Base-by-base conservation (phyloP, 257 asterid species). In the Marsdenia floribunda region DNA sequence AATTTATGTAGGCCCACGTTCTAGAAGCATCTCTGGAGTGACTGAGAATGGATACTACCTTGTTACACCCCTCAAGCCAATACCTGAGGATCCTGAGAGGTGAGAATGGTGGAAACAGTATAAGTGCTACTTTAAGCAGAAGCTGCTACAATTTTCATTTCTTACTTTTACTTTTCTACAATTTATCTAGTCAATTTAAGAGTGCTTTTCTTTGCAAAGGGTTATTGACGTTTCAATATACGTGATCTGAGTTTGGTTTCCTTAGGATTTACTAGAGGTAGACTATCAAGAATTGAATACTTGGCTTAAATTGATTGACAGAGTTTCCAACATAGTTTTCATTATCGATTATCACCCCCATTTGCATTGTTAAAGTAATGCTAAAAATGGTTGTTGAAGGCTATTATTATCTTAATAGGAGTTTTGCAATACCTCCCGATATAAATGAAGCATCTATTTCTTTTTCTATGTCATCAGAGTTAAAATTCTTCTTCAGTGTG, bases 1-100 rank as follows among this genome's bases (percentile, higher is more conserved):
- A 19, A 82, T 92, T 64, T 89, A 80, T 76, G 78, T 95, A 4
- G 98, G 99, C 40, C 98, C 99, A 0, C 98, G 99, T 69, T 95
- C 99, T 26, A 88, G 98, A 84, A 92, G 96, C 87, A 95, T 95
- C 78, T 95, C 98, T 42, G 98, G 98, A 40, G 97, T 95, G 83
- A 90, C 98, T 58, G 98, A 92, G 80, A 95, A 92, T 75, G 99
- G 99, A 77, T 95, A 92, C 86, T 92, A 86, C 69, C 63, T 92
- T 49, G 88, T 95, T 80, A 88, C 93, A 59, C 99, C 98, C 40
- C 96, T 92, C 77, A 52, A 86, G 58, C 96, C 98, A 0, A 71
- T 89, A 76, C 88, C 82, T 66, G 86, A 79, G 69, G 85, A 84
- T 72, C 85, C 91, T 54, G 89, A 86, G 77, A 95, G 97, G 99